Evolutionary conservation across 1,284 basidiomycete genomes (phyloP), one percentile per base, ranked within the genome.

Genomic region (Inonotus hispidus): DNA sequence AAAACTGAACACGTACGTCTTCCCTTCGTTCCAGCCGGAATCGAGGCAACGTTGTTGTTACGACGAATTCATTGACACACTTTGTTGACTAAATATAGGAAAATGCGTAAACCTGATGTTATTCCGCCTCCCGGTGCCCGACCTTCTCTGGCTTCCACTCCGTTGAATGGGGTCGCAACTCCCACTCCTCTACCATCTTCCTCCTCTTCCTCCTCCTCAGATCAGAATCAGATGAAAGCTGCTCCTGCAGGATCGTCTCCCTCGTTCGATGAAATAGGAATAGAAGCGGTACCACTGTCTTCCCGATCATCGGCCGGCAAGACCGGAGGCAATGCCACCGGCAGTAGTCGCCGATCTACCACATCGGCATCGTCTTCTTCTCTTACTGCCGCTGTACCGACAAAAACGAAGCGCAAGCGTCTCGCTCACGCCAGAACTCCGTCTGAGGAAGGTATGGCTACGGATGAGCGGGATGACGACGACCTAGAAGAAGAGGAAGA

Each of bases 41-140:
- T 43, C 41, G 41, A 43, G 19, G 41, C 16, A 43, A 52, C 61
- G 14, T 19, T 21, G 46, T 49, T 25, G 25, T 39, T 41, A 37
- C 3, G 23, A 23, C n/a, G 45, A 19, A 55, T n/a, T 35, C 35
- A 41, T 47, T 53, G 60, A 50, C 52, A 35, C n/a, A 62, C n/a
- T 60, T 21, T 43, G 38, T 59, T 60, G 66, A 52, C 11, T n/a
- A 25, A 67, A 64, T 59, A 67, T 50, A 93, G 90, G 53, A 95
- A 95, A 84, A 93, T 94, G 92, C 87, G 92, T 50, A 93, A 93
- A 74, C 91, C 92, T 6, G 89, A 90, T 67, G 73, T 79, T 29
- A 69, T 72, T 23, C 75, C 80, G 38, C 73, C 73, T 32, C 66
- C 70, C 21, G 65, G 71, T 3, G 70, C 73, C 8, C 64, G 74